Conservation (phyloP, 2,329 filamentous ascomycete species). For the Trichoderma sp. region DNA sequence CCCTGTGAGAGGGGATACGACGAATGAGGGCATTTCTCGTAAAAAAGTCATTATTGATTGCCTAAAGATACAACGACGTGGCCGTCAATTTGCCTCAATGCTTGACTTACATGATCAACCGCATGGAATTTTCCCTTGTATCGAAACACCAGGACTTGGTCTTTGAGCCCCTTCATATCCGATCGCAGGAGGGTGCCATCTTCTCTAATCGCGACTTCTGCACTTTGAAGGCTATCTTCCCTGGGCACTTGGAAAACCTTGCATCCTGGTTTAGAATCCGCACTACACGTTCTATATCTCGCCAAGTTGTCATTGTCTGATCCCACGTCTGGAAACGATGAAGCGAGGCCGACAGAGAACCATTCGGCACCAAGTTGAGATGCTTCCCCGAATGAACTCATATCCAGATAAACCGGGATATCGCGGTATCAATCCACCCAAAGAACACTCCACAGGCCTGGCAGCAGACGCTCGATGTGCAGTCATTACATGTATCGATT, state of each 20-base stretch:
- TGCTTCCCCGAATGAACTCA: slow-evolving; percentile 32
- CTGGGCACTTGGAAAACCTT: slow-evolving; percentile 58
- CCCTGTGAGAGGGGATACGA: slow-evolving; percentile 66
- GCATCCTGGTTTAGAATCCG: slow-evolving; percentile 54
- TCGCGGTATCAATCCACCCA: neutral
- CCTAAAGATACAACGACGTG: neutral
- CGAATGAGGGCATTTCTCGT: slow-evolving; percentile 66
- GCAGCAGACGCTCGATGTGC: neutral
- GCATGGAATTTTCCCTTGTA: slow-evolving; percentile 67
- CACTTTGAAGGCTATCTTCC: slow-evolving; percentile 40
- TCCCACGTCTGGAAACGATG: slow-evolving; percentile 57
- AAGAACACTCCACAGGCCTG: neutral
- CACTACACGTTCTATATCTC: slow-evolving; percentile 41
- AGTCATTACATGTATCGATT: neutral
- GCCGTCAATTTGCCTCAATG: neutral
- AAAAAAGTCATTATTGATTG: neutral
- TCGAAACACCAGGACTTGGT: slow-evolving; percentile 67
- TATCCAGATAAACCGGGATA: slow-evolving; percentile 18
- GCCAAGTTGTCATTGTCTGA: slow-evolving; percentile 43
- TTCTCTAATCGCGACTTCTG: slow-evolving; percentile 40
- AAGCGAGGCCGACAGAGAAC: slow-evolving; percentile 57
- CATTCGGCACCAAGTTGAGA: slow-evolving; percentile 39
- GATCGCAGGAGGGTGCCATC: slow-evolving; percentile 35
- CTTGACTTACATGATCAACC: slow-evolving; percentile 62
- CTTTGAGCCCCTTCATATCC: slow-evolving; percentile 45